Conservation (phyloP, 2,329 filamentous ascomycete species). For the Phyllosticta capitalensis region DNA sequence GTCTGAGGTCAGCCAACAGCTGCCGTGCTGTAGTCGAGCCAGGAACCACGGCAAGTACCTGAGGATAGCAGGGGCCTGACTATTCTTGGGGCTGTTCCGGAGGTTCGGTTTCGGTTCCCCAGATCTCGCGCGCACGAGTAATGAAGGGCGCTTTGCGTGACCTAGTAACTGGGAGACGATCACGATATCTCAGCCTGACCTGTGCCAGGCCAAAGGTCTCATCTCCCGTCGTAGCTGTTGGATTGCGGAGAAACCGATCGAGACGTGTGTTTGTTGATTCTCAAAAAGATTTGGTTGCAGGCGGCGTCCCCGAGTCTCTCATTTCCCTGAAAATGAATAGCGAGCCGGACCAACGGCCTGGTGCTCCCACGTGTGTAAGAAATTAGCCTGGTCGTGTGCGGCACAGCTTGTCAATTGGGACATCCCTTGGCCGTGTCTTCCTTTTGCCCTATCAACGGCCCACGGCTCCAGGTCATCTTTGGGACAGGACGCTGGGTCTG, state of each 20-base stretch:
- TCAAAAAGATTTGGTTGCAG: not conserved
- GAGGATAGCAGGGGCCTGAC: not conserved
- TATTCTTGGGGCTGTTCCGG: not conserved
- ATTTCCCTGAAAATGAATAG: conserved; percentile 3
- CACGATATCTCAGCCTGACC: not conserved
- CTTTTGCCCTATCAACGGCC: not conserved
- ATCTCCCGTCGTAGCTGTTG: not conserved
- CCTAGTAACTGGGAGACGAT: not conserved
- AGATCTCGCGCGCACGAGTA: not conserved
- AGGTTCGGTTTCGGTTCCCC: not conserved
- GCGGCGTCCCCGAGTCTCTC: conserved; percentile 6
- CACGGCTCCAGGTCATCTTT: not conserved
- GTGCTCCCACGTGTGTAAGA: conserved; percentile 9
- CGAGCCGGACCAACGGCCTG: not conserved
- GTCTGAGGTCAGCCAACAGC: not conserved
- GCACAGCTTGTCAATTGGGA: conserved; percentile 1
- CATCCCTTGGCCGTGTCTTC: not conserved
- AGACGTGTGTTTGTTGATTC: not conserved
- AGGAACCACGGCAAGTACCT: not conserved
- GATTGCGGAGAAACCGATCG: not conserved
- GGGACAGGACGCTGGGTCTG: not conserved
- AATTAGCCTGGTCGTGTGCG: conserved; percentile 4
- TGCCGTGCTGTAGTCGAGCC: not conserved
- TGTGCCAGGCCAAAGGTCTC: not conserved
- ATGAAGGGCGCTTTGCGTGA: not conserved